phyloP scores from a whole-genome alignment of 257 asterid genomes.

The Fraxinus quadrangulata region DNA sequence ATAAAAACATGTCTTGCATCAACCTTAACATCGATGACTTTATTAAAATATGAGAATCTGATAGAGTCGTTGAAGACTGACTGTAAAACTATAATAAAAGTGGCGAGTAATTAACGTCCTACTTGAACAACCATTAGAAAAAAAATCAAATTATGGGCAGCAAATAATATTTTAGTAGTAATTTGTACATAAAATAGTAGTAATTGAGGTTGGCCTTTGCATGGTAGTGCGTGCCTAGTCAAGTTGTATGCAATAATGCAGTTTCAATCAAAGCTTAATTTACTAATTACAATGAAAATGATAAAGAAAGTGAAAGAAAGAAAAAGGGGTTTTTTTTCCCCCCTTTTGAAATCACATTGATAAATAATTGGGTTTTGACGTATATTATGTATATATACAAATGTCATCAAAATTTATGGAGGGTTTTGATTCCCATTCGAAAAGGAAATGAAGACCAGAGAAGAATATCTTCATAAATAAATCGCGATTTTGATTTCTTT shows the following conservation, averaged over 20 bases:
- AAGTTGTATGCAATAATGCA: slow-evolving; percentile 27
- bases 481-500: neutral
- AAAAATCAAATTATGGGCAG: neutral
- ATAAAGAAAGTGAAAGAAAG: neutral
- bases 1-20: too few species aligned
- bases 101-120: too few species aligned
- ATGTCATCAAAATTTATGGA: neutral
- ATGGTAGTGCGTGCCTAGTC: slow-evolving; percentile 30
- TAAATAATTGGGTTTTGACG: neutral
- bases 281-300: slow-evolving; percentile 10
- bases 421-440: neutral
- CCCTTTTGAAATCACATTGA: neutral
- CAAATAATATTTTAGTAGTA: too few species aligned
- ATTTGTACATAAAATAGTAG: neutral
- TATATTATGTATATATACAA: neutral
- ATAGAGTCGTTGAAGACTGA: too few species aligned
- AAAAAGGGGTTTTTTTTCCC: neutral
- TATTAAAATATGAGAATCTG: too few species aligned
- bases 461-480: neutral
- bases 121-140: too few species aligned
- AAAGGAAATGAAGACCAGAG: neutral
- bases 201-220: neutral
- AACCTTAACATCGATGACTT: too few species aligned
- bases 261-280: neutral
- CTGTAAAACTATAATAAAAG: too few species aligned